Evolutionary conservation across 768 basidiomycete genomes (phyloP).

Genomic region (Psilocybe azurescens): DNA sequence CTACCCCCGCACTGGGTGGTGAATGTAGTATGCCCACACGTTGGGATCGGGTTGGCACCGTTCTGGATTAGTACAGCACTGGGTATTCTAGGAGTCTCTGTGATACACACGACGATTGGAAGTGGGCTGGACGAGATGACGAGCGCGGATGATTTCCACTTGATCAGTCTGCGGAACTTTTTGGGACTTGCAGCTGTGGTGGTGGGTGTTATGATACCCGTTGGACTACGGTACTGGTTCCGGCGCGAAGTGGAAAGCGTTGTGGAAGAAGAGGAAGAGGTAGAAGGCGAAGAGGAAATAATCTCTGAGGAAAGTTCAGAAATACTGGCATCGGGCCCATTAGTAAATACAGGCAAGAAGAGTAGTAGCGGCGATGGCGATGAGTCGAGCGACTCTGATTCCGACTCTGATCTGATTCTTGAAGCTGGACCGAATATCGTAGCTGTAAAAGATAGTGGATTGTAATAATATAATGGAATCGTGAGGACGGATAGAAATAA

Average conservation of each 20-base stretch:
- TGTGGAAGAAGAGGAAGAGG: constrained; percentile 39
- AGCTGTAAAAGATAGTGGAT: constrained; percentile 1
- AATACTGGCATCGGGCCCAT: constrained; percentile 49
- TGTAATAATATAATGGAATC: constrained; percentile 12
- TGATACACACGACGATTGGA: constrained; percentile 96
- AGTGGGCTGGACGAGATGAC: constrained; percentile 96
- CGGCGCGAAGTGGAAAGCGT: constrained; percentile 58
- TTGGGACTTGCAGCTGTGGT: constrained; percentile 84
- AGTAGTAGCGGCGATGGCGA: constrained; percentile 16
- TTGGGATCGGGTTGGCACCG: constrained; percentile 82
- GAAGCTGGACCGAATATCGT: constrained; percentile 68
- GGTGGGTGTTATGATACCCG: constrained; percentile 92
- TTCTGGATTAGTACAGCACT: constrained; percentile 94
- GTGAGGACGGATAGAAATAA: constrained; percentile 15
- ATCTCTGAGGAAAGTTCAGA: constrained; percentile 23
- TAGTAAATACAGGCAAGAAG: constrained; percentile 21
- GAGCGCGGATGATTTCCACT: constrained; percentile 88
- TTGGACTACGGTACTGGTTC: constrained; percentile 87
- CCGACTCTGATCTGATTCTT: constrained; percentile 74
- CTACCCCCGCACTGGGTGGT: constrained; percentile 97
- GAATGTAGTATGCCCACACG: constrained; percentile 90
- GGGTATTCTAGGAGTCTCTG: constrained; percentile 88
- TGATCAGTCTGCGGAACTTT: constrained; percentile 92
- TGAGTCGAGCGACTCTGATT: constrained; percentile 51
- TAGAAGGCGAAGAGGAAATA: constrained; percentile 26